These are phyloP conservation scores for Glutinoglossum americanum DNA, from an alignment of 495 filamentous ascomycete species.

Conservation along the genomic window DNA sequence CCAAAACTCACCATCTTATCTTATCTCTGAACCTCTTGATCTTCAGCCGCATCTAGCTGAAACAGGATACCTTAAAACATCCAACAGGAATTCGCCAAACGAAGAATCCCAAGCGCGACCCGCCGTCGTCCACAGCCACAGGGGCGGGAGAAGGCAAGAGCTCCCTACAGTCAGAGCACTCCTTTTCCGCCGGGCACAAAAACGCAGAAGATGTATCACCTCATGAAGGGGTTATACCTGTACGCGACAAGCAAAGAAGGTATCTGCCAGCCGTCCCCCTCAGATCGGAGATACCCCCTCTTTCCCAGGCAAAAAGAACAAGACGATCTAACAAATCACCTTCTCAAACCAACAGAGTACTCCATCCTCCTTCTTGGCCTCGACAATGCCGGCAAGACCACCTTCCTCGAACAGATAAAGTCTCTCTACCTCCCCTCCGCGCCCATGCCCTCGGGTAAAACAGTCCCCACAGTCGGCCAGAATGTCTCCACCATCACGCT, in stretches of 20 bases:
- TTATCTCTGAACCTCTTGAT: background rate
- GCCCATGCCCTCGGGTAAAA: constrained; percentile 34
- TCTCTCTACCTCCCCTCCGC: constrained; percentile 50
- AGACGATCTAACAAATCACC: background rate
- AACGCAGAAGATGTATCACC: constrained; percentile 66
- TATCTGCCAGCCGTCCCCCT: constrained; percentile 10
- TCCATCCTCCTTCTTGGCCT: constrained; percentile 91
- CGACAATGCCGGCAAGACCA: constrained; percentile 97
- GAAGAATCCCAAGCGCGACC: background rate
- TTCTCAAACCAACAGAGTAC: constrained; percentile 41
- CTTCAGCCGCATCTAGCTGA: background rate
- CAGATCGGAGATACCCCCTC: background rate
- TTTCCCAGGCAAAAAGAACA: too few relatives aligned
- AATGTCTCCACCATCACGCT: constrained; percentile 81
- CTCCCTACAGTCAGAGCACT: background rate
- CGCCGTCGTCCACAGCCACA: background rate
- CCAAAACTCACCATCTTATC: background rate
- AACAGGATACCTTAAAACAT: background rate
- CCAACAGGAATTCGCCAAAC: too few relatives aligned
- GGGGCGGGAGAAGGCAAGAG: background rate
- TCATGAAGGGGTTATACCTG: constrained; percentile 83
- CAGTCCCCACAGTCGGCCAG: constrained; percentile 92
- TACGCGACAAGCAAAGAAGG: constrained; percentile 92
- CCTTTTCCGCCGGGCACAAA: background rate
- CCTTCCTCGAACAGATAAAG: constrained; percentile 90